A percentile compares a stretch with the other conserved stretches of the same genome.
These are phyloP conservation scores for Bremia lactucae DNA, from an alignment of 352 stramenopile species.

Conservation along the genomic window DNA sequence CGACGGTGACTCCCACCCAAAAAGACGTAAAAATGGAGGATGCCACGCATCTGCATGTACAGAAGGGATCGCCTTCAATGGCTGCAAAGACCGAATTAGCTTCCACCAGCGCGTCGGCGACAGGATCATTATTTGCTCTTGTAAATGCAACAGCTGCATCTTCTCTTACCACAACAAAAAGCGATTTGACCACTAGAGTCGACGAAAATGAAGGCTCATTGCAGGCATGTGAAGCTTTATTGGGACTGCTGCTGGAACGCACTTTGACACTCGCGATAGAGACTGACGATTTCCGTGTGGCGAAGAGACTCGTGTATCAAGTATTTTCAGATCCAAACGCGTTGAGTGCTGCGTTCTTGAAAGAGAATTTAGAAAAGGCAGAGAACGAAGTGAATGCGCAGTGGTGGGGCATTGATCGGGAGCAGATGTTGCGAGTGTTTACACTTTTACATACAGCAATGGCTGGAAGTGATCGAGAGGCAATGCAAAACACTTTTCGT, in stretches of 20 bases:
- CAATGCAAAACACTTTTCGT: constrained; percentile 58
- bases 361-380: background rate
- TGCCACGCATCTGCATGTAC: constrained; percentile 13
- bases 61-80: constrained; percentile 8
- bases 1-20: constrained; percentile 1
- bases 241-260: constrained; percentile 33
- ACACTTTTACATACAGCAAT: constrained; percentile 31
- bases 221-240: constrained; percentile 8
- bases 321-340: constrained; percentile 54
- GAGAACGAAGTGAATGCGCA: constrained; percentile 13
- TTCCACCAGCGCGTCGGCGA: constrained; percentile 6
- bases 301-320: constrained; percentile 58
- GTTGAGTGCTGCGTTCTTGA: constrained; percentile 44
- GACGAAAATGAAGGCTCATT: no score
- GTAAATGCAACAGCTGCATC: background rate
- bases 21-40: constrained; percentile 47
- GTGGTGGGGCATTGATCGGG: constrained; percentile 47
- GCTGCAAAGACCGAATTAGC: constrained; percentile 11
- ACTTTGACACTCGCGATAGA: constrained; percentile 28
- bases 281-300: constrained; percentile 34
- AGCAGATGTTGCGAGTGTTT: constrained; percentile 35
- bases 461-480: constrained; percentile 22
- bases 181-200: background rate
- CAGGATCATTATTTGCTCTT: background rate
- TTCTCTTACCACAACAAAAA: background rate